phyloP scores from a whole-genome alignment of 2,329 filamentous ascomycete genomes.

The Colletotrichum sublineola region DNA sequence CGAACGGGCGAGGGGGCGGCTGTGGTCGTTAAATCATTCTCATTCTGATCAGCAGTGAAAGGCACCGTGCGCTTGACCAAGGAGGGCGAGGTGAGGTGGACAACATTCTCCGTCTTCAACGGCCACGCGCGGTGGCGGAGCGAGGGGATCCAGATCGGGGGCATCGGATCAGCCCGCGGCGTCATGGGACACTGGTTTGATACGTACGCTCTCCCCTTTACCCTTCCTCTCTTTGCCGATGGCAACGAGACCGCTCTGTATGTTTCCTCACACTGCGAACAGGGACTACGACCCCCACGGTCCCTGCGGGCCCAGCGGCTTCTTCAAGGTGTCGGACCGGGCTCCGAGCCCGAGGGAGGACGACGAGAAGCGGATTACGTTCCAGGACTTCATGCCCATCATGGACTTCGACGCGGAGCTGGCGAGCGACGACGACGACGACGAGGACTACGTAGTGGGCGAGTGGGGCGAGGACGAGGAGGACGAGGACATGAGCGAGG shows the following conservation, averaged over 20 bases:
- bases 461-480: conserved; percentile 49
- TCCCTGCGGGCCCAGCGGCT: conserved; percentile 80
- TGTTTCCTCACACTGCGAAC: conserved; percentile 22
- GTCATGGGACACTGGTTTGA: conserved; percentile 85
- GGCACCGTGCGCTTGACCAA: conserved; percentile 75
- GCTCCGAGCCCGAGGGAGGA: conserved; percentile 47
- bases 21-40: conserved; percentile 25
- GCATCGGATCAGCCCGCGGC: conserved; percentile 72
- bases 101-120: conserved; percentile 72
- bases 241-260: not conserved
- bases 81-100: conserved; percentile 82
- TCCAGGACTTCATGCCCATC: conserved; percentile 43
- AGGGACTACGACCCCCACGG: conserved; percentile 77
- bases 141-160: conserved; percentile 82
- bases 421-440: conserved; percentile 45
- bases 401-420: conserved; percentile 45
- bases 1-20: not conserved
- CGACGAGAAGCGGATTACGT: conserved; percentile 39
- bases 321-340: conserved; percentile 73
- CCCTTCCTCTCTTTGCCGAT: not conserved
- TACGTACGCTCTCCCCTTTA: conserved; percentile 60
- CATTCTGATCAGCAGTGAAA: conserved; percentile 49
- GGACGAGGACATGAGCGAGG: conserved; percentile 47
- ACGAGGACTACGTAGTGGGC: conserved; percentile 44
- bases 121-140: conserved; percentile 81